Percentiles rank a stretch among this genome's conserved stretches.
Conservation (phyloP, 148 eudicot species). For the Rhododendron williamsianum region DNA sequence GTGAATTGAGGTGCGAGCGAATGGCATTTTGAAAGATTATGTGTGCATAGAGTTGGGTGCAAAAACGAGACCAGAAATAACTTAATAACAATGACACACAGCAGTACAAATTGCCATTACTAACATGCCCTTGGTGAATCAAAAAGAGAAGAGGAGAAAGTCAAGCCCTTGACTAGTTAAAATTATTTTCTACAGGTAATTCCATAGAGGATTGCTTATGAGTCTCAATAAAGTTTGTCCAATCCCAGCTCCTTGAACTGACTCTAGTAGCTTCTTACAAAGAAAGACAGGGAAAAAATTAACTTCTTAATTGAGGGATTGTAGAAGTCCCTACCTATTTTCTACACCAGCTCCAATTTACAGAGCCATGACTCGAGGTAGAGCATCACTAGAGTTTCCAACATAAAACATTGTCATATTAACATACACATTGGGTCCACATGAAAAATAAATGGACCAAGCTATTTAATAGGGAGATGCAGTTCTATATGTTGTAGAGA, state of each 20-base stretch:
- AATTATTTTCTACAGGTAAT: neutral
- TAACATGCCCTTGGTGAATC: neutral
- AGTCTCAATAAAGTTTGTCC: neutral
- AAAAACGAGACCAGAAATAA: neutral
- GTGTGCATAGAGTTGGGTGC: neutral
- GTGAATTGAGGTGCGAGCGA: too few relatives aligned
- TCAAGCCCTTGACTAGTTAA: neutral
- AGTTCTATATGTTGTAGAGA: neutral
- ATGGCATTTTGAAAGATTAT: too few relatives aligned
- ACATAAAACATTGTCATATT: neutral
- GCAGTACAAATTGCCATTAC: neutral
- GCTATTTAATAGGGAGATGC: conserved; percentile 19
- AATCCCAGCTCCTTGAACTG: neutral
- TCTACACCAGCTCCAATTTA: neutral
- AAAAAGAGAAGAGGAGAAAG: neutral
- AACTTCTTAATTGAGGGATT: neutral
- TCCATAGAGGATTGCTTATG: neutral
- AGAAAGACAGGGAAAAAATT: neutral
- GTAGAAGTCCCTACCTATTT: conserved; percentile 7
- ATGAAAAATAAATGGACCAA: conserved; percentile 26
- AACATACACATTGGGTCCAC: conserved; percentile 24
- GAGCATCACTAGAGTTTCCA: neutral
- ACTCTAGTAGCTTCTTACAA: neutral
- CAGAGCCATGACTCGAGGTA: neutral
- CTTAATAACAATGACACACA: neutral